These are phyloP conservation scores for Rhodotorula sp. DNA, from an alignment of 1,284 basidiomycete genomes.

Conservation along the genomic window DNA sequence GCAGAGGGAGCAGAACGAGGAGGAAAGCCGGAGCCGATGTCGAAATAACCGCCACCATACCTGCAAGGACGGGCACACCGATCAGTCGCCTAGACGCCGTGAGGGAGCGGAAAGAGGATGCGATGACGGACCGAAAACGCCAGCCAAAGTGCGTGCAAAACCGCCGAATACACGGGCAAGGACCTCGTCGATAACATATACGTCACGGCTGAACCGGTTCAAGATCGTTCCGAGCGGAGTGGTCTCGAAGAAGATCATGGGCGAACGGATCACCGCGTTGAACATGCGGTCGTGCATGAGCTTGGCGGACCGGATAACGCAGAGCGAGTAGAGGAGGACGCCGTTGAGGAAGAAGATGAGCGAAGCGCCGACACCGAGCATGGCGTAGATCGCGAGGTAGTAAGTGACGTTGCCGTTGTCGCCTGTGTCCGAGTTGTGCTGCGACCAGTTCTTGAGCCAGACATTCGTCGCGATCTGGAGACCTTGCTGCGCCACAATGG, in stretches of 20 bases:
- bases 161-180: slow-evolving; percentile 69
- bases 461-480: slow-evolving; percentile 60
- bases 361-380: slow-evolving; percentile 22
- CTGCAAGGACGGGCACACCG: neutral
- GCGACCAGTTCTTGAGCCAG: slow-evolving; percentile 74
- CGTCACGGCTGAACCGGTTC: slow-evolving; percentile 88
- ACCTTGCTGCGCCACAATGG: slow-evolving; percentile 56
- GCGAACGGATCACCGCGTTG: slow-evolving; percentile 71
- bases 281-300: slow-evolving; percentile 65
- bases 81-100: neutral
- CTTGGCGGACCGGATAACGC: slow-evolving; percentile 70
- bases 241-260: slow-evolving; percentile 75
- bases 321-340: slow-evolving; percentile 69
- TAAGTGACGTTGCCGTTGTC: slow-evolving; percentile 54
- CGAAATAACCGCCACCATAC: slow-evolving; percentile 75
- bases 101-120: neutral
- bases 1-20: slow-evolving; percentile 30
- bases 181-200: slow-evolving; percentile 81
- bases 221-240: slow-evolving; percentile 55
- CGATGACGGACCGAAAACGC: slow-evolving; percentile 56
- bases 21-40: slow-evolving; percentile 47
- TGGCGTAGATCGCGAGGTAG: slow-evolving; percentile 40
- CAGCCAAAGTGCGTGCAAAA: slow-evolving; percentile 59
- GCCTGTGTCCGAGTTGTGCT: slow-evolving; percentile 65
- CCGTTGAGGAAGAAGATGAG: slow-evolving; percentile 40